Conservation (phyloP, 148 eudicot genomes). For the Persicaria maculosa region DNA sequence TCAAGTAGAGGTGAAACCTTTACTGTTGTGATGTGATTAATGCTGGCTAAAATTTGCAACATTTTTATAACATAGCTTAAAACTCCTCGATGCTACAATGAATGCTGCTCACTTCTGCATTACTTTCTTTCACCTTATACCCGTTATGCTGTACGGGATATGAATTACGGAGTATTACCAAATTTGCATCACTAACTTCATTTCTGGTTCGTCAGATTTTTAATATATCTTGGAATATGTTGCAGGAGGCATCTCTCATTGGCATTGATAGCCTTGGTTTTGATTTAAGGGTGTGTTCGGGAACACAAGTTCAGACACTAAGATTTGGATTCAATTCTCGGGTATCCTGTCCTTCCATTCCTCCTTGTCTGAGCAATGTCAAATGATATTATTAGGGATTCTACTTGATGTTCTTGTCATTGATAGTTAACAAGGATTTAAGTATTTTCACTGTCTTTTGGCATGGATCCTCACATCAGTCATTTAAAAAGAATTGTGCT, state of each 20-base stretch:
- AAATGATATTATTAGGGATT: neutral
- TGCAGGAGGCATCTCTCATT: slow-evolving; percentile 78
- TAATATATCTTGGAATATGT: slow-evolving; percentile 4
- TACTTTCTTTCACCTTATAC: neutral
- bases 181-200: neutral
- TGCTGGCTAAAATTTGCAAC: neutral
- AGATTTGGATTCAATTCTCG: slow-evolving; percentile 71
- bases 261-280: slow-evolving; percentile 89
- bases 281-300: slow-evolving; percentile 89
- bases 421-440: neutral
- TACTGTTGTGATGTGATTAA: neutral
- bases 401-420: neutral
- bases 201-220: neutral
- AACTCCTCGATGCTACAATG: neutral
- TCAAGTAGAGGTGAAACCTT: slow-evolving; percentile 69
- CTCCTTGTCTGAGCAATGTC: neutral
- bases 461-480: neutral
- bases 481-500: neutral
- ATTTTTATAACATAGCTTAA: neutral
- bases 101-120: neutral
- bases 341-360: slow-evolving; percentile 35
- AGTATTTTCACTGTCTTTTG: neutral
- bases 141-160: neutral
- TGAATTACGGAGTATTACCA: neutral
- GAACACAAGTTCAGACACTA: slow-evolving; percentile 84